phyloP scores from a whole-genome alignment of 2,329 filamentous ascomycete genomes.

The Neoscytalidium dimidiatum region DNA sequence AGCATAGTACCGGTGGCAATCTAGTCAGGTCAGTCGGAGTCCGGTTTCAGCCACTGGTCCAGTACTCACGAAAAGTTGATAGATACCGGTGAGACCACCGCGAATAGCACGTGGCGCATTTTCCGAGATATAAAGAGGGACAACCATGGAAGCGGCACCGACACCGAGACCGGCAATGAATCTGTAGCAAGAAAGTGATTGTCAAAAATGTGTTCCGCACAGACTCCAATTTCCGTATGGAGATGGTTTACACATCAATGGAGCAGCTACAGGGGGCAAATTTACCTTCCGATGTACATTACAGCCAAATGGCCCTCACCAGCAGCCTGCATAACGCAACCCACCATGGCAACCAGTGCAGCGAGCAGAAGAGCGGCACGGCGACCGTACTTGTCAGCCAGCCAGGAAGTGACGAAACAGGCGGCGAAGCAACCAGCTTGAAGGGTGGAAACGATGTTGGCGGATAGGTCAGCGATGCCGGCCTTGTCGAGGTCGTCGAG shows the following conservation, averaged over 20 bases:
- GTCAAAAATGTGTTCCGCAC: not conserved
- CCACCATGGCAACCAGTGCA: slow-evolving; percentile 60
- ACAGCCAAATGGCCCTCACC: slow-evolving; percentile 61
- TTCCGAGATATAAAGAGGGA: slow-evolving; percentile 63
- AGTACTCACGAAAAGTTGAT: slow-evolving; percentile 54
- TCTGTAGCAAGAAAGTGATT: slow-evolving; percentile 23
- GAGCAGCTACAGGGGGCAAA: not conserved
- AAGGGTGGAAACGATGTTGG: slow-evolving; percentile 71
- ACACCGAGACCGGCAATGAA: slow-evolving; percentile 58
- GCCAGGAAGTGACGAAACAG: slow-evolving; percentile 59
- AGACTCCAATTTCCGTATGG: no score
- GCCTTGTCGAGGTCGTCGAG: slow-evolving; percentile 39
- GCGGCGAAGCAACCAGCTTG: slow-evolving; percentile 67
- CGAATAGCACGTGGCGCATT: slow-evolving; percentile 61
- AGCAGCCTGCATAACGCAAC: slow-evolving; percentile 65
- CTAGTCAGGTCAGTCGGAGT: not conserved
- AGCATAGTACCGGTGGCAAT: slow-evolving; percentile 55
- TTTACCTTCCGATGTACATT: slow-evolving; percentile 67
- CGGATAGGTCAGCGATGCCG: slow-evolving; percentile 54
- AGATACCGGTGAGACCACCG: slow-evolving; percentile 61
- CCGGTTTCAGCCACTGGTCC: not conserved
- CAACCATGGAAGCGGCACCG: slow-evolving; percentile 57
- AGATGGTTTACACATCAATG: no score
- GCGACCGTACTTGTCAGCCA: slow-evolving; percentile 59
- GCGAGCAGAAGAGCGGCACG: slow-evolving; percentile 57